Evolutionary conservation across 306 rosid genomes (phyloP), one percentile per base, ranked within the genome.

Genomic region (Aeschynomene evenia): DNA sequence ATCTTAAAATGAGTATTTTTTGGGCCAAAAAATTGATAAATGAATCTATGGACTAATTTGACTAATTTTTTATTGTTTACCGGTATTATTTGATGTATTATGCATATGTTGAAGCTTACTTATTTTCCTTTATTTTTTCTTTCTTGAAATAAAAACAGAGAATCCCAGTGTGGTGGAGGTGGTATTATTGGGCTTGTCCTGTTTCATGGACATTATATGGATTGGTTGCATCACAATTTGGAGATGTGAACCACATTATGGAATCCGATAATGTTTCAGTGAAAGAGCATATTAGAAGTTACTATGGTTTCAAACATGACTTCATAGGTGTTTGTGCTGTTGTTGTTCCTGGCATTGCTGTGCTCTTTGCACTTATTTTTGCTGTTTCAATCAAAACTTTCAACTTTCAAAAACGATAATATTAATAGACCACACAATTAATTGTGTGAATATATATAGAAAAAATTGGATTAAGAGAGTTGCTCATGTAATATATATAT

Each of bases 161-260:
- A 8, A 77, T 82, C 19, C 85, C 98, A 7, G 59, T 87, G 20
- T 92, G 98, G 98, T 92, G 98, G 98, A 83, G 83, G 72, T 92
- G 98, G 98, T 87, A 83, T 67, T 85, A 85, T 13, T 89, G 98
- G 96, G 69, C 63, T 19, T 75, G 88, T 42, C 98, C 98, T 0
- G 68, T 89, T 54, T 88, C 92, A 1, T 89, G 98, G 98, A 92
- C 86, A 4, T 72, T 89, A 70, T 89, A 92, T 64, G 98, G 98
- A 53, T 50, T 86, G 75, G 50, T 87, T 40, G 86, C 74, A 22
- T 92, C 98, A 8, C 96, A 92, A 34, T 89, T 65, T 63, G 93
- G 88, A 73, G 84, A 87, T 21, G 18, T 70, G 16, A 70, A 68
- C 2, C 29, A 37, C 42, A 7, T 29, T 16, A 43, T 83, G 74